A percentile compares a stretch with the other conserved stretches of the same genome.
Conservation (phyloP, 2,329 filamentous ascomycete species). For the Endothia cerciana region DNA sequence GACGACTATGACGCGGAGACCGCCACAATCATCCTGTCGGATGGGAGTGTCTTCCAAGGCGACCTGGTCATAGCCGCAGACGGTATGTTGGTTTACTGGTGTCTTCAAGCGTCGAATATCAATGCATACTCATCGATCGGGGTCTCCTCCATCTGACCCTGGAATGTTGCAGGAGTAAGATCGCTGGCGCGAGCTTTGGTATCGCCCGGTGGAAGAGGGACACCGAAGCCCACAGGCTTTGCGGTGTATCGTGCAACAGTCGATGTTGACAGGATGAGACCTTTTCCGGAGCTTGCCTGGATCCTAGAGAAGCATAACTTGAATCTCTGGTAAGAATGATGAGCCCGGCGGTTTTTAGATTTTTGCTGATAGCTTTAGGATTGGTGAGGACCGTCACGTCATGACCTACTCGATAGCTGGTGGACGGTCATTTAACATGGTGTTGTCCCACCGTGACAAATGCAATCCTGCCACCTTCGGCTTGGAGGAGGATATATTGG, state of each 20-base stretch:
- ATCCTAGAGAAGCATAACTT: conserved; percentile 43
- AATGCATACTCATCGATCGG: neutral
- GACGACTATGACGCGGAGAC: conserved; percentile 31
- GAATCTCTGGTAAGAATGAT: conserved; percentile 43
- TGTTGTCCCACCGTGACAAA: conserved; percentile 46
- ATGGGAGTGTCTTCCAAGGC: conserved; percentile 33
- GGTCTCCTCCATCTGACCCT: neutral
- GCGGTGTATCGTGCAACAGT: conserved; percentile 48
- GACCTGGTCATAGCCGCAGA: conserved; percentile 44
- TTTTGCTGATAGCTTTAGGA: conserved; percentile 34
- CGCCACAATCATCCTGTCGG: conserved; percentile 32
- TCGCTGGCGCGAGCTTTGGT: conserved; percentile 36
- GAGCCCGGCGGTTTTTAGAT: no score
- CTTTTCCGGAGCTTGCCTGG: conserved; percentile 43
- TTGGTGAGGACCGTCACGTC: conserved; percentile 47
- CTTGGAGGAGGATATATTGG: conserved; percentile 32
- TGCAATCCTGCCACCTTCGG: conserved; percentile 39
- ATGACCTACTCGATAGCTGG: conserved; percentile 50
- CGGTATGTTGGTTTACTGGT: conserved; percentile 31
- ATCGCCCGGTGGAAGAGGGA: conserved; percentile 23
- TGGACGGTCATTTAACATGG: conserved; percentile 50
- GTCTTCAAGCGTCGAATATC: neutral
- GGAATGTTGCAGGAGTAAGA: conserved; percentile 34
- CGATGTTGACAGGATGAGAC: conserved; percentile 41
- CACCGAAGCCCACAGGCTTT: conserved; percentile 40